Base-by-base conservation (phyloP, 2,329 filamentous ascomycete genomes). In the Leptographium procerum region DNA sequence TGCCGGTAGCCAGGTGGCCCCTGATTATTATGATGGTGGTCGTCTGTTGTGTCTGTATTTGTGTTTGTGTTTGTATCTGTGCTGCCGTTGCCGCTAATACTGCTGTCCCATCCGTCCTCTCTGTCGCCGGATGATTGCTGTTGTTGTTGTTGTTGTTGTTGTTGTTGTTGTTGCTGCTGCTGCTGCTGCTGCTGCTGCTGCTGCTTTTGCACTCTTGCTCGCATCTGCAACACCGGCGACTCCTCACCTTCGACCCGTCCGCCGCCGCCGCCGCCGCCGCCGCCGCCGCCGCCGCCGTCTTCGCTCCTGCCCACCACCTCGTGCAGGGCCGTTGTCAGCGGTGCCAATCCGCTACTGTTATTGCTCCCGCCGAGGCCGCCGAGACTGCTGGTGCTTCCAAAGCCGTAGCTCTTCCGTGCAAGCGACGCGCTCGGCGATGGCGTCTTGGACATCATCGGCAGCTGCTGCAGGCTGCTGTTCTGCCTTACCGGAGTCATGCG, bases 391-490 rank as follows among this genome's bases (percentile, higher is more conserved):
- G 5, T 8, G 22, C 31, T 26, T 6, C 40, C 56, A 10, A 53
- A 43, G 50, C 47, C 53, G 29, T 52, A 61, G n/a, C 52, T 48
- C 53, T 56, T 61, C 26, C 59, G 57, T 2, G 31, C 9, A 50
- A 59, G 54, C 9, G 59, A 59, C 1, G 57, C 14, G 52, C 43
- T 54, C 1, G 59, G 54, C 40, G 60, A 60, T 1, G 57, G 57
- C 19, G 60, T 33, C 43, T 52, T 55, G 43, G 51, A 9, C 22
- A 34, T 13, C 33, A 63, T 61, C 43, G 63, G 63, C 47, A 64
- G 59, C 36, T 63, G 61, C 45, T 64, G 62, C 55, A 64, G 56
- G 47, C 63, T 63, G 47, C 63, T 63, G 58, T 62, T 62, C 19
- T 63, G 60, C 31, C 58, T 58, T 14, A 56, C 47, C 1, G 60